Base-by-base conservation (phyloP, 2,329 filamentous ascomycete species). In the Pezicula carpinea region DNA sequence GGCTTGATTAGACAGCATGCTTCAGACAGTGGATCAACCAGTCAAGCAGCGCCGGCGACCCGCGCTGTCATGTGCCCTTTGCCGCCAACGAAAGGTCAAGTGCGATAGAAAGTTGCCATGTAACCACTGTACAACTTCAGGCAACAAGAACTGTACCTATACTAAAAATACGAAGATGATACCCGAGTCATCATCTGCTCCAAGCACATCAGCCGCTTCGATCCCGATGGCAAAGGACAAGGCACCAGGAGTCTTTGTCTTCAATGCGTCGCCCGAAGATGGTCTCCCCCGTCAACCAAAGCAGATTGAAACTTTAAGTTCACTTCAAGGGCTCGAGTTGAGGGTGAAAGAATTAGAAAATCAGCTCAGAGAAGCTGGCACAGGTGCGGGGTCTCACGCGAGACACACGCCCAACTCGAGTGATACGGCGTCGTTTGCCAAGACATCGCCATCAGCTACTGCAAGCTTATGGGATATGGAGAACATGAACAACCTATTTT, bases 61-160 rank as follows among this genome's bases (percentile, higher is more conserved):
- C 13, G 36, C 44, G 5, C 34, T 47, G 22, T 33, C 44, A 2
- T 47, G 44, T 31, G 26, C 23, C 4, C 18, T 41, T 10, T 47
- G 44, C 34, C 44, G 44, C n/a, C 36, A 26, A 26, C 44, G 44
- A 29, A 47, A 47, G 19, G 23, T 47, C 36, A 41, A 35, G 19
- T 47, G 44, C 29, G 44, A 47, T 22, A 31, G 38, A 18, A 47
- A 47, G 10, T 26, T 18, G 15, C 44, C 44, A 34, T 47, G 44
- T 36, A 19, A 26, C 3, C 44, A 42, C 10, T 47, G 44, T 22
- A 14, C 13, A n/a, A 21, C 13, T 3, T 26, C 23, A 6, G 15
- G 15, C 11, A 14, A 43, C 14, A 14, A 6, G 14, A 18, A n/a
- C 11, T 39, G 18, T 22, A 7, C 32, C 14, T 34, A 21, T 44